phyloP scores from a whole-genome alignment of 2,329 filamentous ascomycete genomes.

The Talaromyces piceae region DNA sequence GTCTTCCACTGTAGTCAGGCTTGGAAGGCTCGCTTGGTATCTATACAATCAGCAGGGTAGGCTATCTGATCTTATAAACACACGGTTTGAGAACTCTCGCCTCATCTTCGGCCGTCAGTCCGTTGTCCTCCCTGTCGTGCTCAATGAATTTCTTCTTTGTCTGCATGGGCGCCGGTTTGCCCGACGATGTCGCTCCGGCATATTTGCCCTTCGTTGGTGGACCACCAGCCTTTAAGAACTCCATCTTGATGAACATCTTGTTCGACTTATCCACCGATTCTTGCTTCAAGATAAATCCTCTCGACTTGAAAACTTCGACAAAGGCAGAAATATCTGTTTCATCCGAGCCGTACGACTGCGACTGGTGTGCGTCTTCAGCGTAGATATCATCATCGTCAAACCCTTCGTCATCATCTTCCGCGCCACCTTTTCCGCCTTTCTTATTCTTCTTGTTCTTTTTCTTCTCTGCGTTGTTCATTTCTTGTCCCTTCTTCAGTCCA shows the following conservation, averaged over 20 bases:
- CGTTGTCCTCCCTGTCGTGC: constrained; percentile 41
- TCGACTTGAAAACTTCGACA: constrained; percentile 68
- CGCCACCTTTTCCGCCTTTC: constrained; percentile 39
- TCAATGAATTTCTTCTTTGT: constrained; percentile 54
- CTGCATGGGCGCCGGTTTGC: constrained; percentile 19
- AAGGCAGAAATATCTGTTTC: constrained; percentile 86
- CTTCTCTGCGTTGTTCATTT: constrained; percentile 33
- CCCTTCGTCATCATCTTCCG: constrained; percentile 34
- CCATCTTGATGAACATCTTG: constrained; percentile 98
- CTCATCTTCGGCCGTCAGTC: constrained; percentile 52
- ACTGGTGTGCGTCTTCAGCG: constrained; percentile 40
- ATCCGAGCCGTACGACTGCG: constrained; percentile 44
- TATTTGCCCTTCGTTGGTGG: constrained; percentile 70
- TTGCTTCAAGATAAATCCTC: constrained; percentile 79
- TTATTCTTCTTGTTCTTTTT: constrained; percentile 40
- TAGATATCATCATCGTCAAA: constrained; percentile 47
- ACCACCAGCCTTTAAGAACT: constrained; percentile 72
- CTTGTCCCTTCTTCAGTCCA: constrained; percentile 28
- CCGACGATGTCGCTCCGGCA: constrained; percentile 22
- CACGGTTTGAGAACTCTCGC: constrained; percentile 82
- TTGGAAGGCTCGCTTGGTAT: too few species aligned
- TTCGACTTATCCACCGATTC: constrained; percentile 72
- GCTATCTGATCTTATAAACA: constrained; percentile 81
- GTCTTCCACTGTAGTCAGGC: too few species aligned
- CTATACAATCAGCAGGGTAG: neutral